phyloP scores from a whole-genome alignment of 2,329 filamentous ascomycete genomes.

The Aureobasidium sp. region DNA sequence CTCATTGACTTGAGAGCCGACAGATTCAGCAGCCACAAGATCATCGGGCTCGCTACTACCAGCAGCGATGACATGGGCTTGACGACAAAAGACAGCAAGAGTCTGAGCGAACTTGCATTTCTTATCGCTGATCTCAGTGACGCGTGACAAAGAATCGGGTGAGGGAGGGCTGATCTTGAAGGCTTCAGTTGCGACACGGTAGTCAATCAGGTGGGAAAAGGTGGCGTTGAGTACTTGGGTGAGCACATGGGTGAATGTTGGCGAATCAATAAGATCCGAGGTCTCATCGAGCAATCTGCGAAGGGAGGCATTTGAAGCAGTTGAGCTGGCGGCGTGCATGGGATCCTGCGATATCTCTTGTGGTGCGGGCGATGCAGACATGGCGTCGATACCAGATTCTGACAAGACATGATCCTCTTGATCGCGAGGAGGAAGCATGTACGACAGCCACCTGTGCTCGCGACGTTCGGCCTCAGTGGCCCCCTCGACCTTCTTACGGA shows the following conservation, averaged over 20 bases:
- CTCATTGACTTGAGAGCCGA: slow-evolving; percentile 36
- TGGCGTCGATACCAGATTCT: slow-evolving; percentile 67
- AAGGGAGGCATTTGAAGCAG: slow-evolving; percentile 53
- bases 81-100: slow-evolving; percentile 79
- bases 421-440: slow-evolving; percentile 70
- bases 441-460: slow-evolving; percentile 69
- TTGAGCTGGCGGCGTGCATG: slow-evolving; percentile 24
- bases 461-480: slow-evolving; percentile 56
- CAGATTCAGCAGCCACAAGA: slow-evolving; percentile 25
- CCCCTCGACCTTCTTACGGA: slow-evolving; percentile 80
- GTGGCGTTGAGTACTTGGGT: slow-evolving; percentile 79
- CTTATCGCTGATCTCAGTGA: slow-evolving; percentile 41
- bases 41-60: slow-evolving; percentile 58
- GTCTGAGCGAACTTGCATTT: slow-evolving; percentile 79
- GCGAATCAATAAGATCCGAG: slow-evolving; percentile 89
- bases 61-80: slow-evolving; percentile 83
- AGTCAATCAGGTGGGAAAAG: slow-evolving; percentile 77
- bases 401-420: slow-evolving; percentile 78
- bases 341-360: slow-evolving; percentile 22
- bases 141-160: slow-evolving; percentile 38
- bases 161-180: slow-evolving; percentile 52
- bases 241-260: slow-evolving; percentile 79
- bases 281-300: slow-evolving; percentile 90
- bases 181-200: slow-evolving; percentile 69
- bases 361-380: slow-evolving; percentile 30